Evolutionary conservation across 371 early-diverging fungal genomes (phyloP).

Genomic region (Mucor mucedo): DNA sequence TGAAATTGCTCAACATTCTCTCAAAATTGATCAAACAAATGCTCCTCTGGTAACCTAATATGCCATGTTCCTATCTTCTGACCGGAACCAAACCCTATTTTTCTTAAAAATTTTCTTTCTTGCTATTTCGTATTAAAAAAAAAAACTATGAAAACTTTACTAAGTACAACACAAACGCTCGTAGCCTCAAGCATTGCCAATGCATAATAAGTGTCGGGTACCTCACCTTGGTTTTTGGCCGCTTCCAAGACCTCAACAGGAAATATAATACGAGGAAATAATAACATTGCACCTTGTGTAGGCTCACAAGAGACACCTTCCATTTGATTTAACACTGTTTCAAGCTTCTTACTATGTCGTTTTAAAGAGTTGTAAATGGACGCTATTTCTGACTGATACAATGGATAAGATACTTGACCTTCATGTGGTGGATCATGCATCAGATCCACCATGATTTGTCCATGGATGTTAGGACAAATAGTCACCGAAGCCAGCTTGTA

Average conservation of each 20-base stretch:
- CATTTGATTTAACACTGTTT: slow-evolving; percentile 79
- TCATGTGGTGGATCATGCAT: slow-evolving; percentile 91
- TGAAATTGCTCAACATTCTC: slow-evolving; percentile 79
- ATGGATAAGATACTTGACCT: slow-evolving; percentile 80
- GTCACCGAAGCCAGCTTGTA: slow-evolving; percentile 94
- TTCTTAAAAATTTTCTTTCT: too few species aligned
- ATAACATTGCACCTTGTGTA: slow-evolving; percentile 94
- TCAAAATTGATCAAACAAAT: slow-evolving; percentile 90
- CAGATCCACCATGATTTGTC: slow-evolving; percentile 87
- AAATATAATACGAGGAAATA: slow-evolving; percentile 86
- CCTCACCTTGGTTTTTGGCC: slow-evolving; percentile 64
- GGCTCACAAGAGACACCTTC: slow-evolving; percentile 89
- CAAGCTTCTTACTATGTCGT: slow-evolving; percentile 79
- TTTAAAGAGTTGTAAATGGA: slow-evolving; percentile 84
- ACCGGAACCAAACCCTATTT: slow-evolving; percentile 80
- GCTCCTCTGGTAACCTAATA: slow-evolving; percentile 94
- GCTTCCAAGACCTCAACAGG: slow-evolving; percentile 76
- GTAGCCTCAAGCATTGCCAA: slow-evolving; percentile 92
- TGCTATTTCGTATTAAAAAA: background rate
- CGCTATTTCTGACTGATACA: slow-evolving; percentile 74
- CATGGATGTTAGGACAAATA: slow-evolving; percentile 90
- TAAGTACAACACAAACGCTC: slow-evolving; percentile 77
- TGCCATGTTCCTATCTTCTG: slow-evolving; percentile 93
- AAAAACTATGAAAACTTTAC: slow-evolving; percentile 16
- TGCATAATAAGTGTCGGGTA: slow-evolving; percentile 83